These are phyloP conservation scores for Laguncularia racemosa DNA, from an alignment of 345 rosid genomes.

Conservation along the genomic window DNA sequence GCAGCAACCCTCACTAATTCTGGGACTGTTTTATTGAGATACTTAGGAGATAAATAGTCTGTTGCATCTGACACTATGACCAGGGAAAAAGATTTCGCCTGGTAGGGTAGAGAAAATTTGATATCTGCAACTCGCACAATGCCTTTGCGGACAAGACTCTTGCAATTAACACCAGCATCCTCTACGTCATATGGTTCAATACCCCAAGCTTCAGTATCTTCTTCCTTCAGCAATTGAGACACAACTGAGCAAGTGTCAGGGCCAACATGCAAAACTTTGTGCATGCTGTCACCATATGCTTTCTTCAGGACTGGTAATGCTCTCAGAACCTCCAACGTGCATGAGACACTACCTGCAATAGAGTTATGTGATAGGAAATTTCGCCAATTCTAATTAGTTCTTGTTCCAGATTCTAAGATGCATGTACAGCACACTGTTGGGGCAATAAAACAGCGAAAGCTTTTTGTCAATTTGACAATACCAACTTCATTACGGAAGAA, in stretches of 20 bases:
- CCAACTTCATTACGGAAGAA: too few species aligned
- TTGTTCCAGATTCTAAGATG: too few species aligned
- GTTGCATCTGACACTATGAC: slow-evolving; percentile 62
- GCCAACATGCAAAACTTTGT: slow-evolving; percentile 55
- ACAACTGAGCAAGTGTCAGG: slow-evolving; percentile 65
- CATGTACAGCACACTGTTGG: too few species aligned
- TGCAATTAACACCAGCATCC: slow-evolving; percentile 35
- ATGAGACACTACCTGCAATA: slow-evolving; percentile 42
- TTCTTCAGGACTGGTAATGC: slow-evolving; percentile 50
- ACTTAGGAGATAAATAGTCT: slow-evolving; percentile 68
- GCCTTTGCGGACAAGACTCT: slow-evolving; percentile 20
- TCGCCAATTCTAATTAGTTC: background rate
- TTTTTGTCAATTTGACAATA: too few species aligned
- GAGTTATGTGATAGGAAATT: background rate
- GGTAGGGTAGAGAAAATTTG: slow-evolving; percentile 56
- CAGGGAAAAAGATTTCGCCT: slow-evolving; percentile 57
- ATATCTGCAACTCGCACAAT: slow-evolving; percentile 20
- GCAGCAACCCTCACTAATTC: slow-evolving; percentile 60
- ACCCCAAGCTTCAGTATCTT: slow-evolving; percentile 25
- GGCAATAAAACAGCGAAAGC: too few species aligned
- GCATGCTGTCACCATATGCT: slow-evolving; percentile 64
- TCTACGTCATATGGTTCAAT: slow-evolving; percentile 74
- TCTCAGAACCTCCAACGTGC: slow-evolving; percentile 50
- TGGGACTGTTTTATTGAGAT: slow-evolving; percentile 57
- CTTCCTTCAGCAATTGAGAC: slow-evolving; percentile 50